These are phyloP conservation scores for Suillus subaureus DNA, from an alignment of 768 basidiomycete species.

Conservation along the genomic window DNA sequence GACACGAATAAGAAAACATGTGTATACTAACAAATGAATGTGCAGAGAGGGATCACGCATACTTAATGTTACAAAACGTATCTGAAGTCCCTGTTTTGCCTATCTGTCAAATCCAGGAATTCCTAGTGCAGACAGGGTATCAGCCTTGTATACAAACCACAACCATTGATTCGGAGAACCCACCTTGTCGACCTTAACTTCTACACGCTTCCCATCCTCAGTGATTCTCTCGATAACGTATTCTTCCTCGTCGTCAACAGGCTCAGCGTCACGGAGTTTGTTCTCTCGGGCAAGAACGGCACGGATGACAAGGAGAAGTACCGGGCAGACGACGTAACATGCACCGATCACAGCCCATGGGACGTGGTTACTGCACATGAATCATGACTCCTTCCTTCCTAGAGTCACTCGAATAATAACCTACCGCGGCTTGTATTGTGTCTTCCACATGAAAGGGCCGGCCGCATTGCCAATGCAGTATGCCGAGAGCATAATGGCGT, in stretches of 20 bases:
- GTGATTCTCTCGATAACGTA: slow-evolving; percentile 53
- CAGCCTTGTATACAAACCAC: background rate
- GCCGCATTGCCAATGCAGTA: slow-evolving; percentile 64
- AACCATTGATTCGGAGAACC: slow-evolving; percentile 6
- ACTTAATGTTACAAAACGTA: slow-evolving; percentile 55
- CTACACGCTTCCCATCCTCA: slow-evolving; percentile 50
- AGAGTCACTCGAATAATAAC: slow-evolving; percentile 1
- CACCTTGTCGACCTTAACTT: slow-evolving; percentile 64
- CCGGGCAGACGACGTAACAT: slow-evolving; percentile 56
- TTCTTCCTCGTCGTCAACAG: slow-evolving; percentile 55
- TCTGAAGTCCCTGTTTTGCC: slow-evolving; percentile 71
- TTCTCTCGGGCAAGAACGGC: slow-evolving; percentile 40
- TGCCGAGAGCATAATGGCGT: slow-evolving; percentile 67
- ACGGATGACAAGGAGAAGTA: slow-evolving; percentile 41
- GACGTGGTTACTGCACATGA: slow-evolving; percentile 51
- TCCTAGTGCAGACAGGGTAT: slow-evolving; percentile 40
- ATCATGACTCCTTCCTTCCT: background rate
- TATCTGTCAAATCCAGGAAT: slow-evolving; percentile 74
- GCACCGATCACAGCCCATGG: slow-evolving; percentile 73
- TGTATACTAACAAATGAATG: background rate
- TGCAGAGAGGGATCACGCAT: background rate
- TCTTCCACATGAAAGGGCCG: slow-evolving; percentile 75
- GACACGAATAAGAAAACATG: background rate
- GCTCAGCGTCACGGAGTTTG: slow-evolving; percentile 49
- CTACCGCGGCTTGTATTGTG: slow-evolving; percentile 59